Percentiles rank a stretch among this genome's conserved stretches.
Evolutionary conservation across 2,329 filamentous ascomycete genomes (phyloP).

Genomic region (Cordyceps tenuipes): DNA sequence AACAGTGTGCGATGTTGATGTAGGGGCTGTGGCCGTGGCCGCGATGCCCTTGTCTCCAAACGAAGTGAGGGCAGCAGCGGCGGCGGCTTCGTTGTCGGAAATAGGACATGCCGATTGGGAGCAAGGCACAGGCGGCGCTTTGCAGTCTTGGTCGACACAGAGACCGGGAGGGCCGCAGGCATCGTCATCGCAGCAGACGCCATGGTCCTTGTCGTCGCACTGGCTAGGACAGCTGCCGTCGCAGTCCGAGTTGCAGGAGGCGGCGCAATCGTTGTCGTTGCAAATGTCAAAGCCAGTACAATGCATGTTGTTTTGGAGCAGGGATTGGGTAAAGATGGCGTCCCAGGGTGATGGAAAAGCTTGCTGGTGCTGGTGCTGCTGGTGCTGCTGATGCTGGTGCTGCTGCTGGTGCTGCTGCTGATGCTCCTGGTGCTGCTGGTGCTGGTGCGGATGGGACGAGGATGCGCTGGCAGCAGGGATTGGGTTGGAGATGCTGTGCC

Average conservation of each 20-base stretch:
- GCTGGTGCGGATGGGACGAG: not conserved
- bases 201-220: conserved; percentile 25
- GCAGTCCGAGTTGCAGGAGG: conserved; percentile 29
- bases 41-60: conserved; percentile 19
- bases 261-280: conserved; percentile 20
- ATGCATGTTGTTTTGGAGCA: conserved; percentile 5
- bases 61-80: conserved; percentile 24
- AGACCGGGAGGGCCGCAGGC: conserved; percentile 27
- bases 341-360: conserved; percentile 10
- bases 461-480: not conserved
- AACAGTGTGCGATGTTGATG: conserved; percentile 13
- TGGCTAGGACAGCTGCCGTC: conserved; percentile 27
- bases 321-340: conserved; percentile 5
- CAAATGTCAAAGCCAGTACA: conserved; percentile 6
- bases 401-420: not conserved
- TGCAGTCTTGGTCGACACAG: conserved; percentile 33
- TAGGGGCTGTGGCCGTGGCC: conserved; percentile 10
- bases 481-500: conserved; percentile 13
- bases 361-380: not conserved
- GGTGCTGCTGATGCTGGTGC: not conserved
- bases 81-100: conserved; percentile 18
- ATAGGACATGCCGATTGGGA: conserved; percentile 19
- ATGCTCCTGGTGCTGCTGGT: not conserved
- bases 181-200: conserved; percentile 28
- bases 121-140: conserved; percentile 27